Evolutionary conservation across 257 asterid genomes (phyloP).

Genomic region (Mitragyna speciosa): DNA sequence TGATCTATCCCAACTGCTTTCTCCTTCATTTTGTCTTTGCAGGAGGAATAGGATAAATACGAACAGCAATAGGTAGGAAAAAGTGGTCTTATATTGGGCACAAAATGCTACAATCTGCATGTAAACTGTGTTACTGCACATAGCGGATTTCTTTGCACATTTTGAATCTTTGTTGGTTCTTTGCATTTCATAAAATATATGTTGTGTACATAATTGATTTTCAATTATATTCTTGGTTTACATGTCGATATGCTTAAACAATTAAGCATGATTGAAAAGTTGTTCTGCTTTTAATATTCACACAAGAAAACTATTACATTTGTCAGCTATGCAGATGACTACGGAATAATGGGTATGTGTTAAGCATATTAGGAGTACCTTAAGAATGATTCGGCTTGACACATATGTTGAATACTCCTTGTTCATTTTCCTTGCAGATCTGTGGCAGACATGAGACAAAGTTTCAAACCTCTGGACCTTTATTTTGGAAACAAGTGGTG

Average conservation of each 20-base stretch:
- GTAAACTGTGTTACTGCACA: background rate
- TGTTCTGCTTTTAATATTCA: background rate
- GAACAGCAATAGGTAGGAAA: background rate
- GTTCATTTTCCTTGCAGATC: conserved; percentile 33
- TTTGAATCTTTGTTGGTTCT: background rate
- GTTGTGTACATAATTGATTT: background rate
- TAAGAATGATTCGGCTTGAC: background rate
- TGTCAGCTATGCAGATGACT: background rate
- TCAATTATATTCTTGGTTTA: background rate
- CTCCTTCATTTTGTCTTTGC: background rate
- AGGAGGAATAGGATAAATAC: background rate
- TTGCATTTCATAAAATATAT: background rate
- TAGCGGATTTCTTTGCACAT: background rate
- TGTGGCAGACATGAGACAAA: conserved; percentile 40
- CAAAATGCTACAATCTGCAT: background rate
- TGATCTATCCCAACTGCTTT: background rate
- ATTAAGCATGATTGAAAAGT: background rate
- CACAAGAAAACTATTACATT: background rate
- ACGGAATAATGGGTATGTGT: background rate
- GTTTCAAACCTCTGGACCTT: conserved; percentile 59
- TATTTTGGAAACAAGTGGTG: conserved; percentile 76
- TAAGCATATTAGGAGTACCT: background rate
- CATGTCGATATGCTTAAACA: background rate
- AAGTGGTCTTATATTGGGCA: background rate
- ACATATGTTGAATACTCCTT: background rate